phyloP scores from a whole-genome alignment of 2,329 filamentous ascomycete species.

The Curvularia sp. region DNA sequence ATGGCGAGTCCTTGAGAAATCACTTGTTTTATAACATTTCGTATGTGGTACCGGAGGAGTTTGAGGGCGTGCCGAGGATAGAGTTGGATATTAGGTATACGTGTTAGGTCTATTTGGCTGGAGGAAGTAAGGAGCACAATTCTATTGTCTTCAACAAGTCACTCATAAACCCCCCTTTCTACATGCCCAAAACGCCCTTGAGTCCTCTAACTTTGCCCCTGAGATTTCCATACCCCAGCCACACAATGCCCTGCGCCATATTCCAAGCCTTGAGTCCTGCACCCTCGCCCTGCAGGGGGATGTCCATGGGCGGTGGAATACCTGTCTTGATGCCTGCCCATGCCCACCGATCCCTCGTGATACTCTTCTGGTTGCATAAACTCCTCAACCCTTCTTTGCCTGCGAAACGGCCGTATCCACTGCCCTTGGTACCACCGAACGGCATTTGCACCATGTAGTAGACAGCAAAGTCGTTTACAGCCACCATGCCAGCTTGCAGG shows the following conservation, averaged over 20 bases:
- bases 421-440: conserved; percentile 89
- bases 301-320: conserved; percentile 81
- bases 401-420: conserved; percentile 89
- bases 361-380: conserved; percentile 84
- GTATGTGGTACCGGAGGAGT: conserved; percentile 53
- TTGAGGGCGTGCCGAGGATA: conserved; percentile 50
- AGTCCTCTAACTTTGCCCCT: conserved; percentile 51
- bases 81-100: conserved; percentile 46
- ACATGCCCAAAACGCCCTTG: conserved; percentile 48
- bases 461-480: conserved; percentile 92
- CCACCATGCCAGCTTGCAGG: conserved; percentile 86
- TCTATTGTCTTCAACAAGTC: background rate
- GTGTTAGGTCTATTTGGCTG: conserved; percentile 32
- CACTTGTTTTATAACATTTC: conserved; percentile 58
- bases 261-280: conserved; percentile 50
- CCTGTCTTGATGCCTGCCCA: conserved; percentile 68
- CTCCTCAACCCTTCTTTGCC: conserved; percentile 85
- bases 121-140: too few relatives aligned
- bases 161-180: background rate
- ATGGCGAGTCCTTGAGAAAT: conserved; percentile 18
- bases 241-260: conserved; percentile 56
- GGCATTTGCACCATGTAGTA: conserved; percentile 95
- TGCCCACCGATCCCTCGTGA: conserved; percentile 78
- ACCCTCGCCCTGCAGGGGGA: conserved; percentile 67
- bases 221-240: conserved; percentile 55